Conservation (phyloP, 2,329 filamentous ascomycete genomes). For the Pseudogymnoascus sp. region DNA sequence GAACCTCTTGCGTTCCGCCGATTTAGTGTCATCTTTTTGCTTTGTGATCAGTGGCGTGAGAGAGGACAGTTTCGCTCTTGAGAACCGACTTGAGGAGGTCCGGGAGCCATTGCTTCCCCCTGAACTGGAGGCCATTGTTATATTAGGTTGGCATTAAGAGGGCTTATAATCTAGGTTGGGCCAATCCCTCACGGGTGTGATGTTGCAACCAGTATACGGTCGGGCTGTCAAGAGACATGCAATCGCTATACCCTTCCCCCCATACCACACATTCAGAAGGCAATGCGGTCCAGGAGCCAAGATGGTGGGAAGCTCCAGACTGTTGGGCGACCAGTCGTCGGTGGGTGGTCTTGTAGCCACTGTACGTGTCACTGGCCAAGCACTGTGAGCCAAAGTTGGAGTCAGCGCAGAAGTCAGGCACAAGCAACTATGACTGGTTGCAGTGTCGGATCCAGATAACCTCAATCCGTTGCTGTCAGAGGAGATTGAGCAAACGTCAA, state of each 20-base stretch:
- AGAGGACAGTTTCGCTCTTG: not conserved
- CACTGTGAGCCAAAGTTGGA: not conserved
- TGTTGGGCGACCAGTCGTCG: not conserved
- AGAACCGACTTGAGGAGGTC: slow-evolving; percentile 3
- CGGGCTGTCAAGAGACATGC: not conserved
- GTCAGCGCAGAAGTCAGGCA: not conserved
- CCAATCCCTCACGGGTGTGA: not conserved
- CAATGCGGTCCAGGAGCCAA: not conserved
- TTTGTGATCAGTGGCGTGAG: not conserved
- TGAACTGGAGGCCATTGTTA: slow-evolving; percentile 7
- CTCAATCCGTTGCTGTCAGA: not conserved
- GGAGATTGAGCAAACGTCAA: not conserved
- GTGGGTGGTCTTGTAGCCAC: not conserved
- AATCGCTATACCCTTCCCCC: not conserved
- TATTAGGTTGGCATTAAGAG: slow-evolving; percentile 6
- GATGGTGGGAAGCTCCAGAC: not conserved
- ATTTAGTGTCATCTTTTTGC: not conserved
- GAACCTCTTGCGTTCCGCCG: not conserved
- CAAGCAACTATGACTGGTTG: not conserved
- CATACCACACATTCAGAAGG: not conserved
- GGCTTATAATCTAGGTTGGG: not conserved
- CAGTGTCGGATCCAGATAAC: not conserved
- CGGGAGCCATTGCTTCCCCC: not conserved
- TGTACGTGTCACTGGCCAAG: not conserved
- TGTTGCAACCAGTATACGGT: slow-evolving; percentile 1